phyloP scores from a whole-genome alignment of 2,329 filamentous ascomycete genomes.

The Calonectria pseudoreteaudii region DNA sequence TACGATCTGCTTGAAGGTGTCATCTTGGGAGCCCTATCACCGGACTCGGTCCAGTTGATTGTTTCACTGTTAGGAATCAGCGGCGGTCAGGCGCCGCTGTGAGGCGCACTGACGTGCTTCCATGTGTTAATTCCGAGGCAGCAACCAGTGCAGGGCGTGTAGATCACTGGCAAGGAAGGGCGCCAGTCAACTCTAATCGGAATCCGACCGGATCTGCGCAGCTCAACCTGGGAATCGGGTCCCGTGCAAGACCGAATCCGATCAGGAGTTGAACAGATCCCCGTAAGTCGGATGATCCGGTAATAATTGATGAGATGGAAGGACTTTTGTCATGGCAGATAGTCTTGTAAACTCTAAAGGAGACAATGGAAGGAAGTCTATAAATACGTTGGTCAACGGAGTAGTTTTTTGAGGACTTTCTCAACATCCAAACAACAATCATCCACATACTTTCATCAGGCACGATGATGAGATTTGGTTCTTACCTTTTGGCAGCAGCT shows the following conservation, averaged over 20 bases:
- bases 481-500: neutral
- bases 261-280: neutral
- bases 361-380: neutral
- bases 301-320: neutral
- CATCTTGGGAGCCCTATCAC: neutral
- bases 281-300: neutral
- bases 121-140: neutral
- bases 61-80: neutral
- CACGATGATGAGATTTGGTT: neutral
- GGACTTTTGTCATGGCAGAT: neutral
- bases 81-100: neutral
- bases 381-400: neutral
- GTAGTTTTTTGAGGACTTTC: neutral
- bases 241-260: neutral
- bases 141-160: neutral
- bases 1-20: neutral
- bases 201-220: neutral
- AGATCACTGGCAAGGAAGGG: neutral
- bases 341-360: neutral
- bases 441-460: neutral
- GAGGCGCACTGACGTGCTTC: neutral
- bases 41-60: neutral
- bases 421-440: neutral
- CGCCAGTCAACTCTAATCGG: neutral
- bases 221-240: neutral